phyloP scores from a whole-genome alignment of 2,329 filamentous ascomycete species.

The Aspergillus transmontanensis region DNA sequence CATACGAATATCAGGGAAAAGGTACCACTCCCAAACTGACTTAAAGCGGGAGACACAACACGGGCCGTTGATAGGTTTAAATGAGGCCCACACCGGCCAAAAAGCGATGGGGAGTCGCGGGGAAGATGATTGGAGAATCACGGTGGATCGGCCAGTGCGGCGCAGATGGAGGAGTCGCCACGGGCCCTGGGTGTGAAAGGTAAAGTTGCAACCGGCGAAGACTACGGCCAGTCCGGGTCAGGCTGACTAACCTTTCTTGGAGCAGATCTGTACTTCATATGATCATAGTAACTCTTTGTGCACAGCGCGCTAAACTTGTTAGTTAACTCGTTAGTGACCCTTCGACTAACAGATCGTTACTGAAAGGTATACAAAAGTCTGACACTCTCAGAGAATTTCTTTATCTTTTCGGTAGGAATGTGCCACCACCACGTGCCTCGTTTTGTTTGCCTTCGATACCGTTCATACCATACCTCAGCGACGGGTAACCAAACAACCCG shows the following conservation, averaged over 20 bases:
- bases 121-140: neutral
- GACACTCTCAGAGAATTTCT: neutral
- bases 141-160: neutral
- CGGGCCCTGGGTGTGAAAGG: neutral
- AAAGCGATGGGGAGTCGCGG: neutral
- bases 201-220: neutral
- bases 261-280: neutral
- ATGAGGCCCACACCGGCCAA: neutral
- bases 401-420: neutral
- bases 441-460: neutral
- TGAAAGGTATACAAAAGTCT: neutral
- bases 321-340: neutral
- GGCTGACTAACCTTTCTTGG: neutral
- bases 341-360: neutral
- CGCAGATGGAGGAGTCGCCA: neutral
- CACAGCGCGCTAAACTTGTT: neutral
- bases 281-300: neutral
- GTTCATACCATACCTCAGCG: neutral
- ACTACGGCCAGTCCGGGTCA: neutral
- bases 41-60: neutral
- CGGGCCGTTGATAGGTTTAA: neutral
- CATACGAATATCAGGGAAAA: neutral
- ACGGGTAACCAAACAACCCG: neutral
- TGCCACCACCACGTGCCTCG: neutral
- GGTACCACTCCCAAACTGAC: neutral